Percentiles rank a stretch among this genome's conserved stretches.
These are phyloP conservation scores for Fusarium torreyae DNA, from an alignment of 2,329 filamentous ascomycete genomes.

Conservation along the genomic window DNA sequence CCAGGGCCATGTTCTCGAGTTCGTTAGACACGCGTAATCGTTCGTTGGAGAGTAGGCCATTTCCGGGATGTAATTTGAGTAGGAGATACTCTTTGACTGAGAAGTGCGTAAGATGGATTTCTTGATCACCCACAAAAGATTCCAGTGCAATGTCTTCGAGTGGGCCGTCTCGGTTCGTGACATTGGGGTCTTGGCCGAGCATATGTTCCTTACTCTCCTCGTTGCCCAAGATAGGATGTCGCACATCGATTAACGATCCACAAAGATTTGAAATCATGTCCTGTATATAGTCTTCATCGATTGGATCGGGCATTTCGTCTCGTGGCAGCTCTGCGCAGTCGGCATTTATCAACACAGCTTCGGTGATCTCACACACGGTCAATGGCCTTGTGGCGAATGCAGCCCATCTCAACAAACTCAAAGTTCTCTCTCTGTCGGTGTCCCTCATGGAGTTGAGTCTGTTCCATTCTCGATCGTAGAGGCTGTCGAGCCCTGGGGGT, in stretches of 20 bases:
- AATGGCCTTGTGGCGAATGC: slow-evolving; percentile 45
- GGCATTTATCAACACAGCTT: background rate
- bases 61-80: rapidly evolving
- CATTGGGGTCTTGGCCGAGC: too few species aligned
- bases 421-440: slow-evolving; percentile 32
- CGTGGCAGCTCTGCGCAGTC: rapidly evolving
- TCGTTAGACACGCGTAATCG: rapidly evolving
- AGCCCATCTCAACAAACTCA: slow-evolving; percentile 51
- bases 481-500: slow-evolving; percentile 44
- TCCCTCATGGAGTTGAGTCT: slow-evolving; percentile 34
- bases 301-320: background rate
- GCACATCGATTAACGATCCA: background rate
- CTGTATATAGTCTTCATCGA: background rate
- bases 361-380: background rate
- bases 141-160: background rate
- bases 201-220: rapidly evolving
- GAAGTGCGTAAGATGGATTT: slow-evolving; percentile 6
- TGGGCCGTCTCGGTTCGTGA: too few species aligned
- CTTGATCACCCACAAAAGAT: background rate
- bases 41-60: rapidly evolving
- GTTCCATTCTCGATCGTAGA: slow-evolving; percentile 54
- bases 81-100: slow-evolving; percentile 14
- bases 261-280: slow-evolving; percentile 11
- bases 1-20: rapidly evolving
- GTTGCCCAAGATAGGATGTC: rapidly evolving